These are phyloP conservation scores for Puccinia horiana DNA, from an alignment of 1,284 basidiomycete genomes.

Conservation along the genomic window DNA sequence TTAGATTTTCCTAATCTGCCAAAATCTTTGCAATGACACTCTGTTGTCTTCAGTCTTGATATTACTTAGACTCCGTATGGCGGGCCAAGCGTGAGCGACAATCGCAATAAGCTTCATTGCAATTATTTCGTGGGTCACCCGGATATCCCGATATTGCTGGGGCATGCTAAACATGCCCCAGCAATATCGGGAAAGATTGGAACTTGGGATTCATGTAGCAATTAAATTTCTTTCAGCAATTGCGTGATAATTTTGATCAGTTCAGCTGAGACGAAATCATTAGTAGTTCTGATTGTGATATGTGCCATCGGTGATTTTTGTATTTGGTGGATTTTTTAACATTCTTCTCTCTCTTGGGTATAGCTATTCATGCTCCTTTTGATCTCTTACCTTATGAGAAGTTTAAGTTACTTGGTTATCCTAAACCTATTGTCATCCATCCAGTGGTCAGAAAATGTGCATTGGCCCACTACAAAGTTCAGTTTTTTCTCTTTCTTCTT, in stretches of 20 bases:
- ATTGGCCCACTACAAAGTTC: slow-evolving; percentile 71
- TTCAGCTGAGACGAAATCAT: slow-evolving; percentile 82
- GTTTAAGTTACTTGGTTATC: slow-evolving; percentile 75
- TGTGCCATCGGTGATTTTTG: slow-evolving; percentile 73
- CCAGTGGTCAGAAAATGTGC: slow-evolving; percentile 73
- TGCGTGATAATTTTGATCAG: slow-evolving; percentile 62
- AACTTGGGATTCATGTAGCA: neutral
- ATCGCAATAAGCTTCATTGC: too few relatives aligned
- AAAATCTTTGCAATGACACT: neutral
- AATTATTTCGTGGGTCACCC: too few relatives aligned
- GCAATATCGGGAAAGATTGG: too few relatives aligned
- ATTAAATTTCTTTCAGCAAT: slow-evolving; percentile 30
- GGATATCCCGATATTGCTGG: too few relatives aligned
- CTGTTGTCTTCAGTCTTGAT: neutral
- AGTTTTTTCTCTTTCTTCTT: neutral
- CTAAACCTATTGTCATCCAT: slow-evolving; percentile 78
- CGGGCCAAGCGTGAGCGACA: too few relatives aligned
- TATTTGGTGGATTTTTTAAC: neutral
- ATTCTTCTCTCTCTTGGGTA: neutral
- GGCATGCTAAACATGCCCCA: too few relatives aligned
- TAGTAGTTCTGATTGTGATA: slow-evolving; percentile 90
- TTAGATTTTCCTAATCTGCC: neutral
- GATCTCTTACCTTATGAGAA: slow-evolving; percentile 68
- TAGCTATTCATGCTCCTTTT: slow-evolving; percentile 62
- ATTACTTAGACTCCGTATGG: too few relatives aligned